Base-by-base conservation (phyloP, 1,284 basidiomycete genomes). In the Ceratobasidium sp. region DNA sequence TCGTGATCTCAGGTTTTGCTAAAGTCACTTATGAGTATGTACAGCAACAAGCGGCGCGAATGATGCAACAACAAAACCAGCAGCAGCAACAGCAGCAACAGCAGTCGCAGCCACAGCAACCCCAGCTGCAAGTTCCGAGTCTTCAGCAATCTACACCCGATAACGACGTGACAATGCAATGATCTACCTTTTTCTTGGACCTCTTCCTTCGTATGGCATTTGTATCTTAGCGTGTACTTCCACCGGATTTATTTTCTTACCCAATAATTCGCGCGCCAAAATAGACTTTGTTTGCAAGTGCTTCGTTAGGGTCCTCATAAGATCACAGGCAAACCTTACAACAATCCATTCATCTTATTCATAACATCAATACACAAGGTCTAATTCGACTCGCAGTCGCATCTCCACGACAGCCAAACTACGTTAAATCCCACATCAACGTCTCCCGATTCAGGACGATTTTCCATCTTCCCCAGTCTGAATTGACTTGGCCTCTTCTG, bases 121-220 rank as follows among this genome's bases (percentile, higher is more conserved):
- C 30, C 28, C 63, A 61, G n/a, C 43, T 69, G 13, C 66, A 69
- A n/a, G 54, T 58, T 46, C 66, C 66, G 2, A 57, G 16, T 26
- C 41, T 58, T n/a, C 66, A 69, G 18, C 61, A 43, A 23, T 47
- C 66, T 7, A n/a, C 66, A 1, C 32, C 66, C 8, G 66, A 69
- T n/a, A 52, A 26, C 16, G 66, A 69, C 57, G 66, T 58, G 43
- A 69, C 54, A 21, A 69, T 69, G 66, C 66, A 69, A 26, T 69
- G 44, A 58, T 23, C 28, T 21, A 43, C 11, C n/a, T 47, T 13
- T 44, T 13, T 58, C 55, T n/a, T 58, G 4, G 43, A 32, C 35
- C 35, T 14, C 26, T 28, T 28, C 23, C 5, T 47, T 43, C 41
- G 14, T 46, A 23, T 21, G 43, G 21, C 55, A 16, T 26, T 11